phyloP scores from a whole-genome alignment of 345 rosid genomes.

The Dipteronia dyeriana region DNA sequence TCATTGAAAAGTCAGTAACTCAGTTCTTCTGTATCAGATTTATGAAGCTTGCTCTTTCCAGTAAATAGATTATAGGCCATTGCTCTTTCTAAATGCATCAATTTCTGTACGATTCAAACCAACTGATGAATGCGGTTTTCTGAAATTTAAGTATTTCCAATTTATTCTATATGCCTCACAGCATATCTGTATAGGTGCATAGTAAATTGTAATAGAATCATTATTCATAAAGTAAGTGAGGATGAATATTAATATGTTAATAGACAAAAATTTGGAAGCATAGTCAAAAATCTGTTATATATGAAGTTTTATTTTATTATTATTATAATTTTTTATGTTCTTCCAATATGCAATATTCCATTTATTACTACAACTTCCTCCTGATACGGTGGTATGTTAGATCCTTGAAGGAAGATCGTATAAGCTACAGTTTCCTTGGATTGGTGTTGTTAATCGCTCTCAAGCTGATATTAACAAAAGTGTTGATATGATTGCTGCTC shows the following conservation, averaged over 20 bases:
- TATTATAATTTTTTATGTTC: background rate
- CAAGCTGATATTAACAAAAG: conserved; percentile 97
- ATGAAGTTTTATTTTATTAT: background rate
- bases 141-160: background rate
- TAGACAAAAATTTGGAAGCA: background rate
- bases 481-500: conserved; percentile 99
- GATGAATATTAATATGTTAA: background rate
- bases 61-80: background rate
- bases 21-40: background rate
- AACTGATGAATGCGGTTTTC: background rate
- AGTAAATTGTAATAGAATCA: background rate
- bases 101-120: background rate
- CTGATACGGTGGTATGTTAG: conserved; percentile 36
- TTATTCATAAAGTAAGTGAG: background rate
- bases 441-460: conserved; percentile 97
- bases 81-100: background rate
- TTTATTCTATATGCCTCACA: background rate
- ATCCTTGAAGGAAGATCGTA: conserved; percentile 92
- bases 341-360: conserved; percentile 8
- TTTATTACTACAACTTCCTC: conserved; percentile 20
- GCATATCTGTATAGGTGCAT: background rate
- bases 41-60: background rate
- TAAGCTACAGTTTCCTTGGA: conserved; percentile 88
- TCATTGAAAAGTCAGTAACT: conserved; percentile 6
- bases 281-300: background rate